Conservation (phyloP, 306 rosid species). For the Cajanus cajan region DNA sequence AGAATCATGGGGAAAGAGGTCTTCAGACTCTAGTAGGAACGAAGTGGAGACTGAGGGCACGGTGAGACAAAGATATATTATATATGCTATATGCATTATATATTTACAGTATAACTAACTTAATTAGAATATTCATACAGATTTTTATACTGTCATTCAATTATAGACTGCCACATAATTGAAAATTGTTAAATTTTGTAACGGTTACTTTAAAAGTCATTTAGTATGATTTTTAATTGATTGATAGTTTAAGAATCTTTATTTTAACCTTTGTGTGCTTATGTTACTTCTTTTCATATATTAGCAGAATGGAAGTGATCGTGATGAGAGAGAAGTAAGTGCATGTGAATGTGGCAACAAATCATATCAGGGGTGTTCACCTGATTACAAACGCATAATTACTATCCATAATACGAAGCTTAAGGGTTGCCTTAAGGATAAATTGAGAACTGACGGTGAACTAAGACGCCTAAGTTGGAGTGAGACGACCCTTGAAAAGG, state of each 20-base stretch:
- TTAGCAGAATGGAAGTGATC: slow-evolving; percentile 60
- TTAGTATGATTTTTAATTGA: no score
- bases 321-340: slow-evolving; percentile 44
- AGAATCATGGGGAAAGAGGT: slow-evolving; percentile 42
- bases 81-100: background rate
- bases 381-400: slow-evolving; percentile 67
- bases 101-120: background rate
- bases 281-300: slow-evolving; percentile 18
- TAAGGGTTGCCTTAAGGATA: slow-evolving; percentile 65
- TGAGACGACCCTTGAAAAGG: slow-evolving; percentile 74
- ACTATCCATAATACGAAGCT: slow-evolving; percentile 78
- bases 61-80: slow-evolving; percentile 33
- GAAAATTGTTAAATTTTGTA: no score
- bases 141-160: no score
- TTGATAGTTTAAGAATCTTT: no score
- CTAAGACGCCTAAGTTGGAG: slow-evolving; percentile 85
- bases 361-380: slow-evolving; percentile 44
- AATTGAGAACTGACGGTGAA: slow-evolving; percentile 54
- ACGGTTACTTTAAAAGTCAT: no score
- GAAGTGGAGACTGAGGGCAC: slow-evolving; percentile 41
- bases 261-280: background rate
- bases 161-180: no score
- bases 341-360: slow-evolving; percentile 36
- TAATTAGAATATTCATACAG: no score
- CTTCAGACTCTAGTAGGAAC: slow-evolving; percentile 25